phyloP scores from a whole-genome alignment of 108 stramenopile species.

The Nitzschia palea region DNA sequence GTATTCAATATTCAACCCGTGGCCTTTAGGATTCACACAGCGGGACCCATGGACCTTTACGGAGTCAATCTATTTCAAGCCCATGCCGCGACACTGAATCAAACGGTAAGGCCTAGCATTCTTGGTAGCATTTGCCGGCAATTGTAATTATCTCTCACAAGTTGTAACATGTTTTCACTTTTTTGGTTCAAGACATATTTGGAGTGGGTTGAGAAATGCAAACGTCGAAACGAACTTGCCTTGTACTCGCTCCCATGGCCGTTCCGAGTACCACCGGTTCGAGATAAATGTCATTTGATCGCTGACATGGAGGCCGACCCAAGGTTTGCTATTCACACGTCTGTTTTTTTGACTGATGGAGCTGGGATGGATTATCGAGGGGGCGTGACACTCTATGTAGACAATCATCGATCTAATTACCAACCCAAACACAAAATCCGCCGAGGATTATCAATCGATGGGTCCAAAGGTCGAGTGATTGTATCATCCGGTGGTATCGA shows the following conservation, averaged over 20 bases:
- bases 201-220: conserved; percentile 31
- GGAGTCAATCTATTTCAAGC: conserved; percentile 12
- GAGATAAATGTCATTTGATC: conserved; percentile 45
- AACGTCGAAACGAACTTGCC: conserved; percentile 34
- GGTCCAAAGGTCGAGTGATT: conserved; percentile 38
- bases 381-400: conserved; percentile 40
- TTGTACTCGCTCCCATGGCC: conserved; percentile 37
- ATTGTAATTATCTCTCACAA: no score
- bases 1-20: conserved; percentile 23
- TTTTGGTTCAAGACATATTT: conserved; percentile 13
- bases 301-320: conserved; percentile 48
- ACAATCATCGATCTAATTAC: conserved; percentile 35
- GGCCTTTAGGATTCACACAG: conserved; percentile 48
- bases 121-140: no score
- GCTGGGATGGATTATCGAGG: conserved; percentile 41
- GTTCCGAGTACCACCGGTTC: conserved; percentile 24
- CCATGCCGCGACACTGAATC: conserved; percentile 25
- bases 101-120: conserved; percentile 24
- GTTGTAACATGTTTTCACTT: background rate
- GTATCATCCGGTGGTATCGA: conserved; percentile 55
- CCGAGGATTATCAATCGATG: conserved; percentile 42
- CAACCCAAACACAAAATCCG: conserved; percentile 30
- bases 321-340: conserved; percentile 47
- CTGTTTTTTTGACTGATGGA: conserved; percentile 41
- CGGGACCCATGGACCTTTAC: conserved; percentile 41